phyloP scores from a whole-genome alignment of 768 basidiomycete species.

The Auricularia auricula-judae region DNA sequence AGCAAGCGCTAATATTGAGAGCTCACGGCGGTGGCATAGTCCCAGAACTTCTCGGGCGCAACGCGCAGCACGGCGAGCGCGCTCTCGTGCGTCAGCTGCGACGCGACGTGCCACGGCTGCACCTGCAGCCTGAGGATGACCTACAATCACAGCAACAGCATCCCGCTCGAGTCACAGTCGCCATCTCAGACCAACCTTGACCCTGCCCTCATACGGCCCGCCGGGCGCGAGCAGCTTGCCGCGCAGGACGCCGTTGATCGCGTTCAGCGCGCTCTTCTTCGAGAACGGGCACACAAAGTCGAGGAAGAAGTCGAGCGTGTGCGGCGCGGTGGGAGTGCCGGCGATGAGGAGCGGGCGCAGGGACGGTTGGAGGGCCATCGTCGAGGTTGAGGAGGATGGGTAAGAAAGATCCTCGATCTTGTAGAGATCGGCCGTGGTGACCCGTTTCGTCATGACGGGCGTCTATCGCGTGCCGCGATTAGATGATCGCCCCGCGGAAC shows the following conservation, averaged over 20 bases:
- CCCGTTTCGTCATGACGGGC: no score
- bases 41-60: conserved; percentile 72
- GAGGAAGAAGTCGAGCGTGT: conserved; percentile 74
- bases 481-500: no score
- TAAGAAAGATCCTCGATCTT: no score
- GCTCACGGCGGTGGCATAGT: conserved; percentile 55
- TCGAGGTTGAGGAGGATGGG: background rate
- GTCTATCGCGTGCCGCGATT: no score
- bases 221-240: conserved; percentile 29
- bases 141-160: conserved; percentile 1
- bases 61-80: conserved; percentile 62
- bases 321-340: conserved; percentile 48
- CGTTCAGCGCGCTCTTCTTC: conserved; percentile 22
- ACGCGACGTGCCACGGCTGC: conserved; percentile 72
- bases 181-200: conserved; percentile 33
- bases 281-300: conserved; percentile 78
- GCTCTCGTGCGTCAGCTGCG: conserved; percentile 72
- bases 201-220: conserved; percentile 58
- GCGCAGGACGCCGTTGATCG: conserved; percentile 48
- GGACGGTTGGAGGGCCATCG: conserved; percentile 73
- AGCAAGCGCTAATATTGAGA: background rate
- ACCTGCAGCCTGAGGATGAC: conserved; percentile 58
- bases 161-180: background rate
- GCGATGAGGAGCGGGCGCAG: conserved; percentile 53
- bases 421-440: no score